A percentile compares a stretch with the other conserved stretches of the same genome.
Evolutionary conservation across 31 red algal species (phyloP).

Genomic region (Endocladia muricata): DNA sequence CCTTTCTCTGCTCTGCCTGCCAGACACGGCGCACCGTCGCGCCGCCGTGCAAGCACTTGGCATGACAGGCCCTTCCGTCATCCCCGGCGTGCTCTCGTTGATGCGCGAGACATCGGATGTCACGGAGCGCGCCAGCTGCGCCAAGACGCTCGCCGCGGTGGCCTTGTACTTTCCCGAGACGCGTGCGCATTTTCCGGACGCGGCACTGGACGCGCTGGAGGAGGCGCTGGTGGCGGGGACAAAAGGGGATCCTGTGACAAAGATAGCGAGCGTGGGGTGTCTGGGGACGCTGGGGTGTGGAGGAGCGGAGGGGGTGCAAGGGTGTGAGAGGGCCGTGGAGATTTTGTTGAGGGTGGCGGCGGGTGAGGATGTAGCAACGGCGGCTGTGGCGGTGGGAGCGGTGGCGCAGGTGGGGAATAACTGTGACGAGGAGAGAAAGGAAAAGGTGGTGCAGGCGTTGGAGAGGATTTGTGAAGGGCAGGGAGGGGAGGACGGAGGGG

Average conservation of each 20-base stretch:
- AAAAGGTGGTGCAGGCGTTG: slow-evolving; percentile 17
- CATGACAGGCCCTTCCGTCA: slow-evolving; percentile 45
- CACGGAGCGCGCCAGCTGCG: slow-evolving; percentile 56
- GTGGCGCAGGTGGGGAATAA: slow-evolving; percentile 51
- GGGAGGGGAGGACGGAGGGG: slow-evolving; percentile 23
- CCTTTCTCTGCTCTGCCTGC: slow-evolving; percentile 16
- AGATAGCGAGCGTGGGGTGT: slow-evolving; percentile 50
- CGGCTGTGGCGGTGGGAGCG: slow-evolving; percentile 41
- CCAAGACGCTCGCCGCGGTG: slow-evolving; percentile 46
- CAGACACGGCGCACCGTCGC: slow-evolving; percentile 50
- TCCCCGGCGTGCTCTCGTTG: slow-evolving; percentile 11
- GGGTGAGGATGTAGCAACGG: slow-evolving; percentile 39
- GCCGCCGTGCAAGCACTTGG: slow-evolving; percentile 66
- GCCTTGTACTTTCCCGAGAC: slow-evolving; percentile 41
- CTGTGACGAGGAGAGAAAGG: slow-evolving; percentile 14
- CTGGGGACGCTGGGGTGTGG: slow-evolving; percentile 49
- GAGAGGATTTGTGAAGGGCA: neutral
- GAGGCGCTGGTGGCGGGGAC: neutral
- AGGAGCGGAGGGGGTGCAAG: slow-evolving; percentile 1
- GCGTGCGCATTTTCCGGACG: slow-evolving; percentile 30
- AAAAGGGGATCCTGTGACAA: slow-evolving; percentile 51
- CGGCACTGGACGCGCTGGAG: slow-evolving; percentile 35
- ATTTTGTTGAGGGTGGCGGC: slow-evolving; percentile 16
- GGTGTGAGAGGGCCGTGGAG: slow-evolving; percentile 30
- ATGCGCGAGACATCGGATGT: slow-evolving; percentile 17